These are phyloP conservation scores for Breviolum minutum DNA, from an alignment of 73 alveolate genomes.

Conservation along the genomic window DNA sequence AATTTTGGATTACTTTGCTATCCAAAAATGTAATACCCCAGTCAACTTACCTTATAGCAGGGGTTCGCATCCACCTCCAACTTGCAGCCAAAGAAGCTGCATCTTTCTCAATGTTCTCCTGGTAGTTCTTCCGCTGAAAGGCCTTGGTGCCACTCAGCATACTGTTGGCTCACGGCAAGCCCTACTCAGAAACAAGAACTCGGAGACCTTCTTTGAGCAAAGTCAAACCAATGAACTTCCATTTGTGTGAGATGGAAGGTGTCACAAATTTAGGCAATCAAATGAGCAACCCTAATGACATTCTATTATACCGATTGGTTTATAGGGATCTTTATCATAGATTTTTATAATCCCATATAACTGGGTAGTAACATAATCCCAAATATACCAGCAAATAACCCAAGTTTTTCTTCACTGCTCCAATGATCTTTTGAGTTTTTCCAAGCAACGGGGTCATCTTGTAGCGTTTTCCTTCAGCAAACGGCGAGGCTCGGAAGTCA, in stretches of 20 bases:
- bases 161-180: no score
- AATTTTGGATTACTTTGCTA: not conserved
- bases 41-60: not conserved
- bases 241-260: no score
- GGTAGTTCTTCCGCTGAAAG: slow-evolving; percentile 80
- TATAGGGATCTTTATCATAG: no score
- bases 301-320: no score
- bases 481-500: not conserved
- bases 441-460: slow-evolving; percentile 61
- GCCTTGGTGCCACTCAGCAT: not conserved
- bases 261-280: no score
- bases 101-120: slow-evolving; percentile 83
- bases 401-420: no score
- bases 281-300: no score
- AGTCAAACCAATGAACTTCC: not conserved
- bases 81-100: slow-evolving; percentile 7
- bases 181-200: not conserved
- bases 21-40: no score
- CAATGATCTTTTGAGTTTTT: not conserved
- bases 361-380: no score
- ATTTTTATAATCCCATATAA: no score
- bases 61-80: not conserved
- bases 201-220: no score
- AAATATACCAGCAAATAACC: no score
- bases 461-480: slow-evolving; percentile 28